phyloP scores from a whole-genome alignment of 768 basidiomycete species.

The Leccinum longicurvipes region DNA sequence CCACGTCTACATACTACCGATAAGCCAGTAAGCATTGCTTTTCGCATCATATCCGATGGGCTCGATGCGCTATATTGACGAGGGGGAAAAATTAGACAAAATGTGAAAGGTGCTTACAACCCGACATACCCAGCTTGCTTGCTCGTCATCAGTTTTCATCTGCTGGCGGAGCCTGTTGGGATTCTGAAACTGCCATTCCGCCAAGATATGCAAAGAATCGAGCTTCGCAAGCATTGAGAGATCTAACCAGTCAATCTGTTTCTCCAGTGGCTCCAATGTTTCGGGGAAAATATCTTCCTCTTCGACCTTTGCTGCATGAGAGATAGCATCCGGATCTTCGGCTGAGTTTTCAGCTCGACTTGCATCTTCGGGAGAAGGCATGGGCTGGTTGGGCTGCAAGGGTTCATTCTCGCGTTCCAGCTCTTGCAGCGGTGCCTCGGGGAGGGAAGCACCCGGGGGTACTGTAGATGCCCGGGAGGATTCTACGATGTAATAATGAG shows the following conservation, averaged over 20 bases:
- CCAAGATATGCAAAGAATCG: conserved; percentile 66
- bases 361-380: conserved; percentile 4
- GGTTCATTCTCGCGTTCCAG: conserved; percentile 13
- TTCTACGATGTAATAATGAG: conserved; percentile 21
- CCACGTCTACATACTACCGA: conserved; percentile 53
- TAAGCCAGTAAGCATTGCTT: conserved; percentile 80
- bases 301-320: conserved; percentile 18
- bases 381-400: conserved; percentile 6
- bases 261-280: conserved; percentile 28
- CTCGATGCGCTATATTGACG: conserved; percentile 62
- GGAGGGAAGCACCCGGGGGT: conserved; percentile 9
- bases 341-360: not conserved
- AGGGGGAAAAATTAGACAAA: not conserved
- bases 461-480: conserved; percentile 30
- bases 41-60: conserved; percentile 83
- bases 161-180: conserved; percentile 61
- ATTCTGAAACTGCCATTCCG: conserved; percentile 88
- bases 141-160: conserved; percentile 79
- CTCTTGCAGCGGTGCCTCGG: conserved; percentile 9
- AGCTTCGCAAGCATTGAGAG: conserved; percentile 71
- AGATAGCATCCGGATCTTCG: not conserved
- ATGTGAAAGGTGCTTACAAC: not conserved
- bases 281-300: conserved; percentile 19
- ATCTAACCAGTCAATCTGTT: conserved; percentile 64
- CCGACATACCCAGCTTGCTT: conserved; percentile 68